phyloP scores from a whole-genome alignment of 495 filamentous ascomycete species.

The Endocarpon pusillum region DNA sequence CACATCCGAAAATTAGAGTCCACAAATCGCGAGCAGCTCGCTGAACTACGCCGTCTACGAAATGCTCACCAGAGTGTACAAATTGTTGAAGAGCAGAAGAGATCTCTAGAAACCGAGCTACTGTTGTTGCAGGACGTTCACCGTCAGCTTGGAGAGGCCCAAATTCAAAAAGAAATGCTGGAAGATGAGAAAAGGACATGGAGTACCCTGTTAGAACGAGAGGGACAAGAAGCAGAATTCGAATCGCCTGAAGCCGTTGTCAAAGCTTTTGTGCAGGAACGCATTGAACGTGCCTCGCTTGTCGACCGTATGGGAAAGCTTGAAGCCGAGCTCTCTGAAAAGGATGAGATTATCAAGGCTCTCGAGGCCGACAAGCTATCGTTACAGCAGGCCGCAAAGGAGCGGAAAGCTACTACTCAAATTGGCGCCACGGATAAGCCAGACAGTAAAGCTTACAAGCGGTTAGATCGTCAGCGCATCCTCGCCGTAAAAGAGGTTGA shows the following conservation, averaged over 20 bases:
- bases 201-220: constrained; percentile 67
- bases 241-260: constrained; percentile 81
- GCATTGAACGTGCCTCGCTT: constrained; percentile 58
- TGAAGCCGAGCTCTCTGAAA: constrained; percentile 63
- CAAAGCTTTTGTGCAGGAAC: constrained; percentile 62
- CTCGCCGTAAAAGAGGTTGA: constrained; percentile 85
- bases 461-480: constrained; percentile 62
- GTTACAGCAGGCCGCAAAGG: constrained; percentile 43
- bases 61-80: constrained; percentile 70
- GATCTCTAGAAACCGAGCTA: constrained; percentile 58
- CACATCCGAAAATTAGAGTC: constrained; percentile 76
- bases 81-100: constrained; percentile 92
- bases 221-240: constrained; percentile 50
- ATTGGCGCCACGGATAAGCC: constrained; percentile 15
- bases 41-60: constrained; percentile 64
- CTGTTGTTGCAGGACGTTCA: constrained; percentile 58
- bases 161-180: constrained; percentile 66
- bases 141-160: constrained; percentile 55
- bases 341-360: constrained; percentile 55
- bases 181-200: constrained; percentile 80
- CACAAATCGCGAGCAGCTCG: constrained; percentile 59
- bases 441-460: constrained; percentile 27
- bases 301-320: constrained; percentile 60
- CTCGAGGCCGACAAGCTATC: constrained; percentile 50
- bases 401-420: constrained; percentile 40